A percentile compares a stretch with the other conserved stretches of the same genome.
These are phyloP conservation scores for Fragaria nilgerrensis DNA, from an alignment of 306 rosid species.

Conservation along the genomic window DNA sequence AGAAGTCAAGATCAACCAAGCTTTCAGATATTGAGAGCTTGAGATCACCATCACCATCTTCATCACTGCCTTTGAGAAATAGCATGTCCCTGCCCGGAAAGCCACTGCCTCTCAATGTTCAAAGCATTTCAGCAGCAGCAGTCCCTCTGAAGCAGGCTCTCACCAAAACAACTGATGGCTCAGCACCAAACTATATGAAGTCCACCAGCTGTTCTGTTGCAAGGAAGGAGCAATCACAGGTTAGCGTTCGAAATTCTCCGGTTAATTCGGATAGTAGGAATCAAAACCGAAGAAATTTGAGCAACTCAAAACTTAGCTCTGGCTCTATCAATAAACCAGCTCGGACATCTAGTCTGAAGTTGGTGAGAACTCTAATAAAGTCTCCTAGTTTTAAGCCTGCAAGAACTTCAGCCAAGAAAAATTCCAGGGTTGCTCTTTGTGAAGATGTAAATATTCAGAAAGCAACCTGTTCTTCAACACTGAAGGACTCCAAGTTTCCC, in stretches of 20 bases:
- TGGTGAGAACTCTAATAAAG: slow-evolving; percentile 64
- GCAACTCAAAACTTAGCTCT: slow-evolving; percentile 34
- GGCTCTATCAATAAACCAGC: slow-evolving; percentile 42
- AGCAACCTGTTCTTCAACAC: slow-evolving; percentile 87
- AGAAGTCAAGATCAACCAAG: slow-evolving; percentile 59
- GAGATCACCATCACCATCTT: slow-evolving; percentile 34
- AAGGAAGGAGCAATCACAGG: slow-evolving; percentile 66
- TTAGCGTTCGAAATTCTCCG: slow-evolving; percentile 46
- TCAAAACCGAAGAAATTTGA: slow-evolving; percentile 24
- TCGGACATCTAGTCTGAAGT: slow-evolving; percentile 52
- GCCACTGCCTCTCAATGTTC: slow-evolving; percentile 36
- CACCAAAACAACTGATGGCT: slow-evolving; percentile 37
- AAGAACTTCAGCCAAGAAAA: slow-evolving; percentile 49
- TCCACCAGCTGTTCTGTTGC: slow-evolving; percentile 90
- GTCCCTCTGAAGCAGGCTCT: slow-evolving; percentile 42
- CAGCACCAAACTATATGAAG: slow-evolving; percentile 96
- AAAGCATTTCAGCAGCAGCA: slow-evolving; percentile 23
- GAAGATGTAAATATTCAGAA: slow-evolving; percentile 44
- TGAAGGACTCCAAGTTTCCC: slow-evolving; percentile 79
- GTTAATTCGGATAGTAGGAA: slow-evolving; percentile 36
- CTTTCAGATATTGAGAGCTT: slow-evolving; percentile 59
- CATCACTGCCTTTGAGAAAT: slow-evolving; percentile 32
- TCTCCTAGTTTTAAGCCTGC: slow-evolving; percentile 63
- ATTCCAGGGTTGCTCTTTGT: slow-evolving; percentile 50
- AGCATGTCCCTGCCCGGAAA: slow-evolving; percentile 44